Percentiles rank a stretch among this genome's conserved stretches.
Evolutionary conservation across 163 green algal genomes (phyloP).

Genomic region (Scenedesmus sp.): DNA sequence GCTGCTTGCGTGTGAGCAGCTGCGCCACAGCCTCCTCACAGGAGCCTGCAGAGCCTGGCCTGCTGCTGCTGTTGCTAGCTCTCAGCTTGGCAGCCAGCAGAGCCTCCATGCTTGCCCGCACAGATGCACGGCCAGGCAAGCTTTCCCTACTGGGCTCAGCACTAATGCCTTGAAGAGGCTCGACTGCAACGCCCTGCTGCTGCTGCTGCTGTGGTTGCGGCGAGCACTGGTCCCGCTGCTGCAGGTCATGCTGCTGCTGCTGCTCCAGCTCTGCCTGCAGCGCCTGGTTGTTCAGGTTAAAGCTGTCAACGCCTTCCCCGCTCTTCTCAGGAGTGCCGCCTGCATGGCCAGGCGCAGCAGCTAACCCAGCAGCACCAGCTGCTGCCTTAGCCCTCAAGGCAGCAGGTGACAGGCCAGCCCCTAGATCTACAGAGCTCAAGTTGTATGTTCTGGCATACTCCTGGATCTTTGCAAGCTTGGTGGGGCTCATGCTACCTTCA

Average conservation of each 20-base stretch:
- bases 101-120: conserved; percentile 14
- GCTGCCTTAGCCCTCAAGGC: background rate
- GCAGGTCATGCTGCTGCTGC: background rate
- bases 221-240: background rate
- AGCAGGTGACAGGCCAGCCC: background rate
- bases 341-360: background rate
- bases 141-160: conserved; percentile 1
- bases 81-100: conserved; percentile 1
- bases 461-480: conserved; percentile 34
- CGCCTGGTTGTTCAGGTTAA: conserved; percentile 36
- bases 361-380: background rate
- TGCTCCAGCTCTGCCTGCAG: conserved; percentile 2
- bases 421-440: background rate
- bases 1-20: conserved; percentile 6
- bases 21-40: conserved; percentile 23
- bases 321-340: background rate
- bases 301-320: conserved; percentile 17
- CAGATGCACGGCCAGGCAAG: background rate
- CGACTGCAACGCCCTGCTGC: background rate
- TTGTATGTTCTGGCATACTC: conserved; percentile 24
- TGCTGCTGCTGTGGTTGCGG: background rate
- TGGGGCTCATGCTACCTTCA: conserved; percentile 40
- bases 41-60: background rate
- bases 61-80: conserved; percentile 15
- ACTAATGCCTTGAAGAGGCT: background rate